Evolutionary conservation across 805 yeast genomes (phyloP).

Genomic region (Alloascoidea africana): DNA sequence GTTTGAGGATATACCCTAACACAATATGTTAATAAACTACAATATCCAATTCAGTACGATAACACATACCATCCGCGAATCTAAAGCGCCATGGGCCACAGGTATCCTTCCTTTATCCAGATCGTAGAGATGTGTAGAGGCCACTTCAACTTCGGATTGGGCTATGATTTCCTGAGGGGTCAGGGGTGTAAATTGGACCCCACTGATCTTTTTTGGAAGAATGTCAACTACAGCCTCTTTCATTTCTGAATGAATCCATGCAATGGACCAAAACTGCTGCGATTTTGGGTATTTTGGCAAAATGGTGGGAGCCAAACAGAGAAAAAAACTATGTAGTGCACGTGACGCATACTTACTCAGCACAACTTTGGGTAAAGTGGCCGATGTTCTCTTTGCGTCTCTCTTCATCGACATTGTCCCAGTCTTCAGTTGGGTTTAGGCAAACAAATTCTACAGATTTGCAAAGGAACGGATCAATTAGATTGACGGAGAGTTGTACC

Average conservation of each 20-base stretch:
- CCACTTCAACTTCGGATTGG: conserved; percentile 88
- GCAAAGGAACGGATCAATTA: too few relatives aligned
- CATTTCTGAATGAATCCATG: conserved; percentile 12
- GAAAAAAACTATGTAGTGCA: too few relatives aligned
- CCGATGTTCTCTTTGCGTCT: too few relatives aligned
- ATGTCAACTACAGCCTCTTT: conserved; percentile 40
- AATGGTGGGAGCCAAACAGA: too few relatives aligned
- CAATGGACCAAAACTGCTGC: not conserved
- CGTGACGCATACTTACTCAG: too few relatives aligned
- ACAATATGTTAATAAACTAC: conserved; percentile 1
- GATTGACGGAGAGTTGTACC: too few relatives aligned
- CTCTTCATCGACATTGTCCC: too few relatives aligned
- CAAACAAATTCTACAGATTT: too few relatives aligned
- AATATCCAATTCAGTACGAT: not conserved
- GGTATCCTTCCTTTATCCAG: conserved; percentile 81
- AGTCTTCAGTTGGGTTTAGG: too few relatives aligned
- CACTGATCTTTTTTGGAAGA: conserved; percentile 82
- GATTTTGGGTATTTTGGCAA: conserved; percentile 1
- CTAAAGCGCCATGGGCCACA: conserved; percentile 75
- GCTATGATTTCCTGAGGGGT: conserved; percentile 83
- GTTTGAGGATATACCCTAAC: conserved; percentile 69
- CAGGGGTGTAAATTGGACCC: conserved; percentile 86
- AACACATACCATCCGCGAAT: conserved; percentile 47
- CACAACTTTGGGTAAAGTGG: too few relatives aligned
- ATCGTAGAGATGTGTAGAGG: conserved; percentile 84